phyloP scores from a whole-genome alignment of 768 basidiomycete genomes.

The Termitomyces sp. region DNA sequence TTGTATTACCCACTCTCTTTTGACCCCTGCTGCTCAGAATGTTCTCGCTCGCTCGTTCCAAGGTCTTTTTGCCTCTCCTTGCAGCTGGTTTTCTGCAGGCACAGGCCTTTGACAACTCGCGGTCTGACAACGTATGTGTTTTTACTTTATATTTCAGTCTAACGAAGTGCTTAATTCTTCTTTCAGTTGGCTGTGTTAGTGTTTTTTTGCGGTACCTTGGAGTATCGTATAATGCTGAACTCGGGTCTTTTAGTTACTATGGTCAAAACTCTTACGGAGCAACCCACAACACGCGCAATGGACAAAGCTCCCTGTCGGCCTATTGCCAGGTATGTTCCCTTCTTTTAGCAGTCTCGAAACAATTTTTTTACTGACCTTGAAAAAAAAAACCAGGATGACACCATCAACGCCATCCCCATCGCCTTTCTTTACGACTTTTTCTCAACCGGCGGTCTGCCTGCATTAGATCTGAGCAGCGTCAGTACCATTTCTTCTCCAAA shows the following conservation, averaged over 20 bases:
- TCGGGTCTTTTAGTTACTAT: conserved; percentile 27
- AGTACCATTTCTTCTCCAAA: neutral
- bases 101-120: conserved; percentile 27
- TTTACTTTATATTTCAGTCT: neutral
- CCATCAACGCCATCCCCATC: conserved; percentile 54
- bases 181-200: conserved; percentile 21
- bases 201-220: neutral
- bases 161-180: neutral
- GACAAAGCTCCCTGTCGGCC: conserved; percentile 34
- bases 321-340: conserved; percentile 45
- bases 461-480: conserved; percentile 59
- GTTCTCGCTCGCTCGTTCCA: conserved; percentile 1
- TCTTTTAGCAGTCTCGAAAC: neutral
- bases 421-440: conserved; percentile 62
- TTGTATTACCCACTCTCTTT: conserved; percentile 1
- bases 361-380: neutral
- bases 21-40: neutral
- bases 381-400: conserved; percentile 44
- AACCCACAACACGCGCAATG: conserved; percentile 34
- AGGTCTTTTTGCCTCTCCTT: neutral
- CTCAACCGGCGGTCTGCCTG: conserved; percentile 50
- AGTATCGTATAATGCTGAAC: neutral
- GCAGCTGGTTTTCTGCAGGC: conserved; percentile 7
- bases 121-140: conserved; percentile 33
- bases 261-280: conserved; percentile 61